Evolutionary conservation across 441 rosid species (phyloP).

Genomic region (Gossypium gossypioides): DNA sequence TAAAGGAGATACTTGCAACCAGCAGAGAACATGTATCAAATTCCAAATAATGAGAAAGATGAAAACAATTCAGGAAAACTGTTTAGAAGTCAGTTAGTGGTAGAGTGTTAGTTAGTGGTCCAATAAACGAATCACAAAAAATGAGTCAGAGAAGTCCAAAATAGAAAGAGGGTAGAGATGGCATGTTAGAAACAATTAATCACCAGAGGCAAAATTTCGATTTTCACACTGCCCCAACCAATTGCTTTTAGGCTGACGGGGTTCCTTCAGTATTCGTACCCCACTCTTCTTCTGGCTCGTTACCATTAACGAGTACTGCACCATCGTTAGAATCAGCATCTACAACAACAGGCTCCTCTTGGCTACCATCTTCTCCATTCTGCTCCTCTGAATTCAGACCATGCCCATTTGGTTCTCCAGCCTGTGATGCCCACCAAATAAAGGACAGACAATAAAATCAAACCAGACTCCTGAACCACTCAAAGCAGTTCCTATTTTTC

Average conservation of each 20-base stretch:
- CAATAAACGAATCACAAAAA: not conserved
- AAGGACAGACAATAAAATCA: not conserved
- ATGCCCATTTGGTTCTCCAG: conserved; percentile 34
- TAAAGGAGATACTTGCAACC: not conserved
- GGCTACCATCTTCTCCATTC: conserved; percentile 63
- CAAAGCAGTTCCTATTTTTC: not conserved
- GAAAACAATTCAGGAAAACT: not conserved
- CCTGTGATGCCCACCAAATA: conserved; percentile 20
- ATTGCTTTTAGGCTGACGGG: conserved; percentile 76
- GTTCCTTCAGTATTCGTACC: conserved; percentile 88
- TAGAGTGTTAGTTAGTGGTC: not conserved
- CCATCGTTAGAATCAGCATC: conserved; percentile 94
- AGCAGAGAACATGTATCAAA: not conserved
- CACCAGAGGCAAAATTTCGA: conserved; percentile 84
- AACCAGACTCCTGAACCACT: not conserved
- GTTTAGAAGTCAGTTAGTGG: not conserved
- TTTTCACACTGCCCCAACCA: conserved; percentile 73
- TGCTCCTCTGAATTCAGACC: conserved; percentile 40
- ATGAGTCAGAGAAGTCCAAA: conserved; percentile 8
- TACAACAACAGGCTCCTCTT: conserved; percentile 80
- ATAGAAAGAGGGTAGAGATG: conserved; percentile 32
- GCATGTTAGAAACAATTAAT: conserved; percentile 69
- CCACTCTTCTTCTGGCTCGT: conserved; percentile 98
- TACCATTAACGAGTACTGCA: conserved; percentile 84
- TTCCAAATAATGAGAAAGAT: not conserved